Base-by-base conservation (phyloP, 768 basidiomycete genomes). In the Suillus clintonianus region DNA sequence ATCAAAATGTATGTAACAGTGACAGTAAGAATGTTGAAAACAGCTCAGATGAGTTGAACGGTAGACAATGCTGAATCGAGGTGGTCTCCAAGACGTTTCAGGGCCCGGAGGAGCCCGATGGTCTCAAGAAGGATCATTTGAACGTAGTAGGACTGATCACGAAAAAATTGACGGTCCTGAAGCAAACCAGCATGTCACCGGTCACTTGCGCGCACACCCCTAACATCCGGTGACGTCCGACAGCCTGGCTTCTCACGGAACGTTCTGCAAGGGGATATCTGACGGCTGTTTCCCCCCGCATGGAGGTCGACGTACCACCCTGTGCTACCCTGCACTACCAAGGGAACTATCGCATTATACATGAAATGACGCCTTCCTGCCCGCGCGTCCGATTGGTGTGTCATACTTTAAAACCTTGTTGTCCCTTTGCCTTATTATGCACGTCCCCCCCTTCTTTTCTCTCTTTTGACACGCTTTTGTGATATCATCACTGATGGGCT, bases 401-500 rank as follows among this genome's bases (percentile, higher is more conserved):
- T 17, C 11, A 22, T 59, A 59, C 60, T 41, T 39, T 39, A 59
- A 58, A 59, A 59, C 55, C 36, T 61, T 59, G 27, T 59, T 53
- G 50, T 30, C 36, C 30, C 11, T 59, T 61, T 59, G 39, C 60
- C 60, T 59, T 59, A 22, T 56, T 57, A 34, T 27, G 47, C 24
- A 27, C 7, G 22, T 43, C 19, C 51, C 5, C 17, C 22, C n/a
- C 14, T 11, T 37, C 24, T 22, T 55, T 45, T 22, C 10, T 5
- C 8, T 6, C 15, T 5, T 27, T 56, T 24, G 55, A 39, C 55
- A 56, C 55, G 22, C 55, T 24, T 24, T 56, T 22, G 9, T 39
- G 36, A 24, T 37, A 56, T 56, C 55, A 37, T 56, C 15, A 22
- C 9, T 22, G 36, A 15, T n/a, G 43, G 8, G 37, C 37, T 37